These are phyloP conservation scores for Physocladia obscura DNA, from an alignment of 192 early-diverging fungal species.

Conservation along the genomic window DNA sequence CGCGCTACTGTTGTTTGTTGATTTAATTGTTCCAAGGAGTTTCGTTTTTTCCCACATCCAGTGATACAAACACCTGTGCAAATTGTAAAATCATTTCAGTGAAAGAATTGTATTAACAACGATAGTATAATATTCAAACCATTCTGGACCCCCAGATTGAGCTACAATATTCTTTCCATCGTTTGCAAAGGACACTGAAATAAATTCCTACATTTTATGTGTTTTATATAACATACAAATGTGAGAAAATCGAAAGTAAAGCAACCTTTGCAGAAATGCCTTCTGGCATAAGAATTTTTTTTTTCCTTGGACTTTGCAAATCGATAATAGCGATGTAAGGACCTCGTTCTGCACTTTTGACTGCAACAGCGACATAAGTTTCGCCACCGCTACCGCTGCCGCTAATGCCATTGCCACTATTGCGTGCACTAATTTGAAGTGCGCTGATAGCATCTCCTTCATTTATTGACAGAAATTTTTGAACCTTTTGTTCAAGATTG, in stretches of 20 bases:
- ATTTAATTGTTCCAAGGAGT: slow-evolving; percentile 36
- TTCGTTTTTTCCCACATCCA: slow-evolving; percentile 59
- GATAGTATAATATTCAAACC: background rate
- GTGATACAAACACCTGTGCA: slow-evolving; percentile 44
- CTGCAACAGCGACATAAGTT: slow-evolving; percentile 27
- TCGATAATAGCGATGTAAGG: slow-evolving; percentile 21
- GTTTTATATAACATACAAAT: background rate
- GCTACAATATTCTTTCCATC: slow-evolving; percentile 47
- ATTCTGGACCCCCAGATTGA: slow-evolving; percentile 43
- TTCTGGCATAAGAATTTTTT: slow-evolving; percentile 38
- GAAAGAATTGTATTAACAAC: background rate
- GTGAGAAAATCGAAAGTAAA: slow-evolving; percentile 9
- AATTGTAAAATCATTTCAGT: background rate
- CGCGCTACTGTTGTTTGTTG: slow-evolving; percentile 36
- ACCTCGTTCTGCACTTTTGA: slow-evolving; percentile 23
- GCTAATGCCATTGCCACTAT: too few relatives aligned
- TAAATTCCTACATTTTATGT: slow-evolving; percentile 40
- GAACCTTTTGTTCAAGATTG: slow-evolving; percentile 57
- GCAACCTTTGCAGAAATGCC: slow-evolving; percentile 17
- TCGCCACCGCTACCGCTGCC: too few relatives aligned
- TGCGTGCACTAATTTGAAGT: slow-evolving; percentile 32
- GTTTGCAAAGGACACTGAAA: slow-evolving; percentile 45
- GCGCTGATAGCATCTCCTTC: slow-evolving; percentile 49
- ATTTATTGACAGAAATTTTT: slow-evolving; percentile 45
- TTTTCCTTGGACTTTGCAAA: slow-evolving; percentile 32